These are phyloP conservation scores for Phoenix dactylifera DNA, from an alignment of 176 grass and related monocot species.

Conservation along the genomic window DNA sequence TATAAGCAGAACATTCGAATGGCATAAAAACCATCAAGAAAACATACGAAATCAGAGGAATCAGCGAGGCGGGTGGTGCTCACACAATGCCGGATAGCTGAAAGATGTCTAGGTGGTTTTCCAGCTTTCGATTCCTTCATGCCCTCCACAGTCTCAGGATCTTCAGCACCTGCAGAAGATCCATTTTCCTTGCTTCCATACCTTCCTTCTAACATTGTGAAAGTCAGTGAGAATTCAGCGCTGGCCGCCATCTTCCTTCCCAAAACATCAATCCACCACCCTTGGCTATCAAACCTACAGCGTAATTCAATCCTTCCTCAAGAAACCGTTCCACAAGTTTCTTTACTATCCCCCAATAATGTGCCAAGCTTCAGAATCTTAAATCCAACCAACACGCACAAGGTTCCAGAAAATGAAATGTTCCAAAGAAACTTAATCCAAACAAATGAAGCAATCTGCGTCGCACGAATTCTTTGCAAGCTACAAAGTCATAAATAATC, in stretches of 20 bases:
- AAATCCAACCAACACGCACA: too few relatives aligned
- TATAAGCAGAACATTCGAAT: neutral
- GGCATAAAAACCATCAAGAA: too few relatives aligned
- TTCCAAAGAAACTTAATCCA: too few relatives aligned
- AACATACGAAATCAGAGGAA: conserved; percentile 43
- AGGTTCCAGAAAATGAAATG: too few relatives aligned
- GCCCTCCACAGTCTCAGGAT: neutral
- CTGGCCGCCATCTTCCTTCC: neutral
- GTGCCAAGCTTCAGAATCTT: too few relatives aligned
- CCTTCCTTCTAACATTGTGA: neutral
- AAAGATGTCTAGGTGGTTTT: conserved; percentile 67
- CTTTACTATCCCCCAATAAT: too few relatives aligned
- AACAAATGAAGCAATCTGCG: too few relatives aligned
- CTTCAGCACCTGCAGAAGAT: conserved; percentile 15
- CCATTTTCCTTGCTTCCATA: neutral
- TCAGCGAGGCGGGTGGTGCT: conserved; percentile 50
- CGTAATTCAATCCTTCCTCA: too few relatives aligned
- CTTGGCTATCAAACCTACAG: too few relatives aligned
- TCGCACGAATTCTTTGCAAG: too few relatives aligned
- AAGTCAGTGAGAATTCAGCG: neutral
- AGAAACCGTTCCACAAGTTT: too few relatives aligned
- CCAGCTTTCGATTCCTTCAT: conserved; percentile 21
- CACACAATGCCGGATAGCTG: conserved; percentile 55
- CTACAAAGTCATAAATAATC: too few relatives aligned
- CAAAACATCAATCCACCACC: neutral